A percentile compares a stretch with the other conserved stretches of the same genome.
Evolutionary conservation across 2,329 filamentous ascomycete species (phyloP).

Genomic region (Paramyrothecium sp.): DNA sequence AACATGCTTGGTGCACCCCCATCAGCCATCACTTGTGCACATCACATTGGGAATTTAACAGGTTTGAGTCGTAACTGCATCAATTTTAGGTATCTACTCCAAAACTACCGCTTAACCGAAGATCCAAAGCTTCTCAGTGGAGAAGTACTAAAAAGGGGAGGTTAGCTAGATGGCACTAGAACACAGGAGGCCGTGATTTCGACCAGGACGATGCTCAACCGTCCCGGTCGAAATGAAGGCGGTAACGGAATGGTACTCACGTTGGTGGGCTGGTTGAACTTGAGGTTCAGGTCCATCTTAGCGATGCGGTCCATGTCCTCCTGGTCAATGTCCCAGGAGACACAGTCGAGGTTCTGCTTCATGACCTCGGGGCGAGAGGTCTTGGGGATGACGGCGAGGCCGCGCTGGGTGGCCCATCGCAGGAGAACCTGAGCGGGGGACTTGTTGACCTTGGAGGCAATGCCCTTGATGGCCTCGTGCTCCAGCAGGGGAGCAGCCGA

Average conservation of each 20-base stretch:
- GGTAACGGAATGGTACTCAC: constrained; percentile 42
- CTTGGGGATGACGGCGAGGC: constrained; percentile 81
- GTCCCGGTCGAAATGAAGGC: not conserved
- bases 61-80: not conserved
- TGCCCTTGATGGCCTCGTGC: constrained; percentile 59
- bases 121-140: constrained; percentile 55
- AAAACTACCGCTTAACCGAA: constrained; percentile 43
- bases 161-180: constrained; percentile 6
- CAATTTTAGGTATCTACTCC: not conserved
- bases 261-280: constrained; percentile 75
- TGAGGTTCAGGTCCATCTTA: constrained; percentile 61
- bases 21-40: constrained; percentile 9
- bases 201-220: too few species aligned
- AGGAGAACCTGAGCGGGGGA: constrained; percentile 78
- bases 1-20: too few species aligned
- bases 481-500: constrained; percentile 71
- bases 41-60: too few species aligned
- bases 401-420: constrained; percentile 83
- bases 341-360: constrained; percentile 66
- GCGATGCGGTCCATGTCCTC: constrained; percentile 67
- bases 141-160: constrained; percentile 46
- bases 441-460: constrained; percentile 70
- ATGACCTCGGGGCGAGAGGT: constrained; percentile 54
- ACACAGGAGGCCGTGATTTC: too few species aligned
- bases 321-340: constrained; percentile 62